Base-by-base conservation (phyloP, 176 grass and related monocot species). In the Cocos nucifera region DNA sequence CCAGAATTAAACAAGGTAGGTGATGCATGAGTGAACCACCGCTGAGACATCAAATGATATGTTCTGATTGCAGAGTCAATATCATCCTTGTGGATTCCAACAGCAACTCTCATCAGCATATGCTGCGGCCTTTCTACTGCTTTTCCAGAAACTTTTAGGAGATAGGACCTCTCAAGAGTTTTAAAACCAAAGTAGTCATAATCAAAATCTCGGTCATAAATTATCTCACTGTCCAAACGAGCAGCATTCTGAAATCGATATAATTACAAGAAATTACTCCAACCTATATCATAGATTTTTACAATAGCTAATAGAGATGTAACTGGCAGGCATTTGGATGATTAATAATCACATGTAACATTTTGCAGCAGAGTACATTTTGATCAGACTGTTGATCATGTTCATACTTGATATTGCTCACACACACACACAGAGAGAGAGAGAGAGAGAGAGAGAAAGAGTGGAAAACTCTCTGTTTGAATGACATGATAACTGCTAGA, bases 171-270 rank as follows among this genome's bases (percentile, higher is more conserved):
- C 73, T 97, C 92, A 15, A 97, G 66, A 50, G 92, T 97, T 56
- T 97, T 97, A 73, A 97, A 97, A n/a, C 92, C 92, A 57, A 97
- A 97, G 70, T 85, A 97, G 24, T 97, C 92, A 56, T 97, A 97
- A 22, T 97, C 92, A 1, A 97, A 97, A 56, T 97, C 92, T 66
- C 92, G 76, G 17, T 97, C 92, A 16, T 97, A 97, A 56, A 97
- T 97, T 59, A 97, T 97, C 70, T 97, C 92, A 0, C 92, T 91
- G 67, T 97, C 87, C 81, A 97, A 56, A 17, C 65, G 76, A 73
- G 84, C 51, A 44, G 92, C 84, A 70, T 97, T 88, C 92, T 97
- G 84, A 22, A 91, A 72, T 23, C 9, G 12, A 44, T 62, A 16
- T n/a, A 27, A 20, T 65, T n/a, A 14, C 9, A 12, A 15, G 51